Percentiles rank a stretch among this genome's conserved stretches.
Evolutionary conservation across 805 yeast species (phyloP).

Genomic region (Yamadazyma nakazawae): DNA sequence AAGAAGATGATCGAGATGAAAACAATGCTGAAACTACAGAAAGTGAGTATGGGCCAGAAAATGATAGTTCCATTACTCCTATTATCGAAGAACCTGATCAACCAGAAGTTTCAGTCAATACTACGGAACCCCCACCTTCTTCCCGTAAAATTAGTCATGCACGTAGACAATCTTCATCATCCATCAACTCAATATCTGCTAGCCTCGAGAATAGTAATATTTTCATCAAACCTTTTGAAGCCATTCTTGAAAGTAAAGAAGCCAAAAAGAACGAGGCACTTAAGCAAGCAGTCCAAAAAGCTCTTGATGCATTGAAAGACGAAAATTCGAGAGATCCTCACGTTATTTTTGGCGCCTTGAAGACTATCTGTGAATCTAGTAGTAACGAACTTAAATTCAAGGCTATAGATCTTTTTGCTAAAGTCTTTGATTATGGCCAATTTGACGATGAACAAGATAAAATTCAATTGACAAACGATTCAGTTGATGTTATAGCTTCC

Average conservation of each 20-base stretch:
- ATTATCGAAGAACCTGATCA: constrained; percentile 12
- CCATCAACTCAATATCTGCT: constrained; percentile 2
- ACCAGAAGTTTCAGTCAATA: constrained; percentile 1
- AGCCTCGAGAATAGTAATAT: constrained; percentile 9
- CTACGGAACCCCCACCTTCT: constrained; percentile 8
- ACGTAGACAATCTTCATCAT: constrained; percentile 1
- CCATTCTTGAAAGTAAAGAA: constrained; percentile 57
- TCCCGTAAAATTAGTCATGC: not conserved
- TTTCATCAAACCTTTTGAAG: constrained; percentile 56
- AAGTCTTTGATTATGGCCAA: constrained; percentile 80
- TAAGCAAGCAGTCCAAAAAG: constrained; percentile 35
- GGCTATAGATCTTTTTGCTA: constrained; percentile 84
- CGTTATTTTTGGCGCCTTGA: constrained; percentile 74
- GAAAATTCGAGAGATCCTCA: constrained; percentile 42
- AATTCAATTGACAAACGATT: constrained; percentile 67
- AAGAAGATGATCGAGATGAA: not conserved
- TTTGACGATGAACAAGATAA: constrained; percentile 59
- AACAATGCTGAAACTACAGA: not conserved
- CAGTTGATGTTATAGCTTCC: constrained; percentile 77
- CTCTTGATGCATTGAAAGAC: constrained; percentile 40
- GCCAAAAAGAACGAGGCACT: constrained; percentile 49
- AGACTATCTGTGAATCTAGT: constrained; percentile 68
- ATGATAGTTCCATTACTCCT: constrained; percentile 5
- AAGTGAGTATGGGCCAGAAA: not conserved
- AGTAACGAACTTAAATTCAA: constrained; percentile 62